Evolutionary conservation across 78 protist genomes (phyloP).

Genomic region (Cavenderia fasciculata): DNA sequence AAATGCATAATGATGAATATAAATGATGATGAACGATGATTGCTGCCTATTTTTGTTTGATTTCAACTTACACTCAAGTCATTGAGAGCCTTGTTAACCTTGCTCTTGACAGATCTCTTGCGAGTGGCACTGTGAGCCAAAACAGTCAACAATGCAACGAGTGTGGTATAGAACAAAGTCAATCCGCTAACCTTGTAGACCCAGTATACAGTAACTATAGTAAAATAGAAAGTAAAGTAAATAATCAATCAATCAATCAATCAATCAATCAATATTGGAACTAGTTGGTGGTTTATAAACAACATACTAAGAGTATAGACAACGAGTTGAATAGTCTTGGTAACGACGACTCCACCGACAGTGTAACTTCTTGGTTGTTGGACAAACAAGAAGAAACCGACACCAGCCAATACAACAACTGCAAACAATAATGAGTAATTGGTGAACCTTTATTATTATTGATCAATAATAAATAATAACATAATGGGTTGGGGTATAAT

Average conservation of each 20-base stretch:
- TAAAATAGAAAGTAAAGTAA: neutral
- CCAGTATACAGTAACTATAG: too few species aligned
- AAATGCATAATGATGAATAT: too few species aligned
- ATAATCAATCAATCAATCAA: neutral
- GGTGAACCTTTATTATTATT: slow-evolving; percentile 27
- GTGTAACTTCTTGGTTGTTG: neutral
- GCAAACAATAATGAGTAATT: slow-evolving; percentile 32
- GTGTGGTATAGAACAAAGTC: slow-evolving; percentile 34
- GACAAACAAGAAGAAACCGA: slow-evolving; percentile 2
- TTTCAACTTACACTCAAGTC: too few species aligned
- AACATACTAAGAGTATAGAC: slow-evolving; percentile 31
- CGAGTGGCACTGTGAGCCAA: slow-evolving; percentile 19
- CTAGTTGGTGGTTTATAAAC: too few species aligned
- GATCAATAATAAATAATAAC: neutral
- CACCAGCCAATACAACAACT: slow-evolving; percentile 14
- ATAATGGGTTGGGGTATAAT: neutral
- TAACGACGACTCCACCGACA: slow-evolving; percentile 19
- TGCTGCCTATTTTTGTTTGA: too few species aligned
- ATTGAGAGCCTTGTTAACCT: neutral
- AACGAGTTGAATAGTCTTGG: neutral
- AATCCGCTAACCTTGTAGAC: slow-evolving; percentile 53
- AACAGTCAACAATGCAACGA: slow-evolving; percentile 24
- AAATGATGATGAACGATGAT: too few species aligned
- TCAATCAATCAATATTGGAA: neutral
- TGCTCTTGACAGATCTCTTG: slow-evolving; percentile 17